Conservation (phyloP, 768 basidiomycete species). For the Rhodocollybia butyracea region DNA sequence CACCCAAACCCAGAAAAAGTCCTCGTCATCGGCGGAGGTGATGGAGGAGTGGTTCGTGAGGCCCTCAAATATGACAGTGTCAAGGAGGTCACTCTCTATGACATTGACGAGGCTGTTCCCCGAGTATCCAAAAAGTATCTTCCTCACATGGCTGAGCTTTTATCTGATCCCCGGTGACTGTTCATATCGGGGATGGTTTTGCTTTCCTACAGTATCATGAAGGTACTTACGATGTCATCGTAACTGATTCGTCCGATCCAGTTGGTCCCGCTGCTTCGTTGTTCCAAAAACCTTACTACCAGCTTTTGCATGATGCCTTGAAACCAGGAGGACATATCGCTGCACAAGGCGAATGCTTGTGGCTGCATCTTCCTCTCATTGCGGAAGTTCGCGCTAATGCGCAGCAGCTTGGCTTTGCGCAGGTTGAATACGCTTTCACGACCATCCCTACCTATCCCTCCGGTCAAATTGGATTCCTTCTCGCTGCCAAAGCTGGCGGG, state of each 20-base stretch:
- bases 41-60: conserved; percentile 97
- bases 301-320: conserved; percentile 88
- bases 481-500: conserved; percentile 75
- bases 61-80: conserved; percentile 92
- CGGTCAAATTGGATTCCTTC: conserved; percentile 95
- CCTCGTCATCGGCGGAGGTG: conserved; percentile 96
- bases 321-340: conserved; percentile 89
- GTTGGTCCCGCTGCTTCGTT: conserved; percentile 93
- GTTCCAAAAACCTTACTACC: conserved; percentile 97
- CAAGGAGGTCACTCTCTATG: conserved; percentile 90
- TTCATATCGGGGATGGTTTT: conserved; percentile 94
- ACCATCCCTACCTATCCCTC: conserved; percentile 98
- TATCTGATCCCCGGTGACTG: conserved; percentile 78
- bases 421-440: conserved; percentile 87
- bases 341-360: conserved; percentile 93
- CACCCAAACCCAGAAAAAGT: conserved; percentile 97
- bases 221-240: conserved; percentile 91
- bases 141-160: conserved; percentile 88
- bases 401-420: conserved; percentile 64
- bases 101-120: conserved; percentile 97
- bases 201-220: conserved; percentile 90
- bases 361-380: conserved; percentile 92
- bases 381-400: conserved; percentile 67
- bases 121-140: conserved; percentile 92
- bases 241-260: conserved; percentile 98